Conservation (phyloP, 306 rosid genomes). For the Arachis hypogaea region DNA sequence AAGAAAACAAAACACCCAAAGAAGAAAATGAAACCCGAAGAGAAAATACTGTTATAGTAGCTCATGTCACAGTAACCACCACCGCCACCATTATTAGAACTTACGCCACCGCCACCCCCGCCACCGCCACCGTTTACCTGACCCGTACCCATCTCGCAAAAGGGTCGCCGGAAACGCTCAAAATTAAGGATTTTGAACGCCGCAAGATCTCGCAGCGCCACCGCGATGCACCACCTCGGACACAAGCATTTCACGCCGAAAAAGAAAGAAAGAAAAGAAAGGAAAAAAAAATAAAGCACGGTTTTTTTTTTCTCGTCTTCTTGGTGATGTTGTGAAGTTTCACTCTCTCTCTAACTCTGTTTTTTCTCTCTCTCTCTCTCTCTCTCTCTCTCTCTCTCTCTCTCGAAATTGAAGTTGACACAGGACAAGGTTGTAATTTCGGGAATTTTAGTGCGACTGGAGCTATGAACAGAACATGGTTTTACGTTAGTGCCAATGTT, state of each 20-base stretch:
- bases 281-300: too few relatives aligned
- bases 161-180: constrained; percentile 25
- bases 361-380: too few relatives aligned
- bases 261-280: background rate
- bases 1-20: constrained; percentile 77
- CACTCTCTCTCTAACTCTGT: too few relatives aligned
- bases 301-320: background rate
- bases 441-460: constrained; percentile 7
- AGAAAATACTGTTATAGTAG: constrained; percentile 53
- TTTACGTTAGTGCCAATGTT: background rate
- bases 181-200: background rate
- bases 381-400: background rate
- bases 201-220: constrained; percentile 43
- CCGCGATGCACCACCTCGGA: constrained; percentile 24
- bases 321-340: background rate
- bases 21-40: constrained; percentile 78
- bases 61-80: constrained; percentile 59
- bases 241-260: constrained; percentile 35
- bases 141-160: constrained; percentile 63
- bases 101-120: constrained; percentile 4
- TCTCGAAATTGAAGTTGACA: background rate
- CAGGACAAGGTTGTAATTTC: constrained; percentile 39
- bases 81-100: constrained; percentile 6
- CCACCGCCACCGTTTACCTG: constrained; percentile 44
- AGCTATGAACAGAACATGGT: background rate